A percentile compares a stretch with the other conserved stretches of the same genome.
These are phyloP conservation scores for Canna indica DNA, from an alignment of 176 grass and related monocot genomes.

Conservation along the genomic window DNA sequence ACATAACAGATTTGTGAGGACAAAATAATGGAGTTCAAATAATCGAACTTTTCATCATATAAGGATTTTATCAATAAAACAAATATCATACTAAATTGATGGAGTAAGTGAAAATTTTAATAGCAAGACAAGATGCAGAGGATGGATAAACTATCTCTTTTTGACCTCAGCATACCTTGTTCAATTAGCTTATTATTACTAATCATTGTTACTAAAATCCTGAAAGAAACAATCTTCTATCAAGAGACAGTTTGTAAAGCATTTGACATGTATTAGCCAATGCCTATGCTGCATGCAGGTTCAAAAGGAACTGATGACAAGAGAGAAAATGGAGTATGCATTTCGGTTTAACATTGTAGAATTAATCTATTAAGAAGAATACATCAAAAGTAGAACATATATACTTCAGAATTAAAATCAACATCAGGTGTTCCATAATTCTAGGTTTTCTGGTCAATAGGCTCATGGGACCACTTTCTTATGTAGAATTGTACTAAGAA, in stretches of 20 bases:
- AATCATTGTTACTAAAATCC: no score
- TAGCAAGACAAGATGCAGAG: not conserved
- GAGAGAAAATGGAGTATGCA: not conserved
- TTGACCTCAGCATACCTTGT: not conserved
- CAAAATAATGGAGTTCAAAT: no score
- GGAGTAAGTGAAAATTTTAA: not conserved
- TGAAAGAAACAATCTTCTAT: no score
- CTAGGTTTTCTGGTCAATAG: not conserved
- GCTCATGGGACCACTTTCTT: not conserved
- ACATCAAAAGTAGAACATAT: not conserved
- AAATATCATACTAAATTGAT: not conserved
- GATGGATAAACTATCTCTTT: not conserved
- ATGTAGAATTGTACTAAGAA: not conserved
- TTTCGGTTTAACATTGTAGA: not conserved
- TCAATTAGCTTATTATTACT: not conserved
- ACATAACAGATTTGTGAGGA: no score
- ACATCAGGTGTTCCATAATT: not conserved
- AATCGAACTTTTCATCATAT: no score
- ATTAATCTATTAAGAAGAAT: not conserved
- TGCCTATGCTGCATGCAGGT: not conserved
- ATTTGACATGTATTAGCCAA: not conserved
- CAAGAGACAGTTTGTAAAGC: no score
- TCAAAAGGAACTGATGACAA: not conserved
- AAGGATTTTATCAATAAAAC: not conserved
- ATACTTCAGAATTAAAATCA: not conserved